Evolutionary conservation across 139 green algal species (phyloP).

Genomic region (Raphidocelis subcapitata): DNA sequence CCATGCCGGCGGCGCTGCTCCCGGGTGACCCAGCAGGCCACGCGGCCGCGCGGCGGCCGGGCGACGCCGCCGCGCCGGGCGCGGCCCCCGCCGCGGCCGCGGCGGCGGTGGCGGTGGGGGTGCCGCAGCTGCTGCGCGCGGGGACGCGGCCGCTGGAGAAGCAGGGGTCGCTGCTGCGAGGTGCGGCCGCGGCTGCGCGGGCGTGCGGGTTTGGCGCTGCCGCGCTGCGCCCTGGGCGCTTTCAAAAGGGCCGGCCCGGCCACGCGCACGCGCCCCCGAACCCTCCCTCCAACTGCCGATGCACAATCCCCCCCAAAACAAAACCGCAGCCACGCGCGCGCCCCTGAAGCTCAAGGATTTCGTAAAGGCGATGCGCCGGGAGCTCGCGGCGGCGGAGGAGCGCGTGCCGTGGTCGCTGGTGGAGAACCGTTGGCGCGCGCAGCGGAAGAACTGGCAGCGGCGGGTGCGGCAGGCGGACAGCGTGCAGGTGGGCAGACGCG

Average conservation of each 20-base stretch:
- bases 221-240: too few species aligned
- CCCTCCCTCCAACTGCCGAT: too few species aligned
- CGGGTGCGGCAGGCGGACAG: conserved; percentile 14
- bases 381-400: conserved; percentile 23
- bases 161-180: background rate
- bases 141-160: background rate
- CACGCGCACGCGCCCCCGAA: too few species aligned
- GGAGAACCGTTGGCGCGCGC: conserved; percentile 11
- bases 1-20: too few species aligned
- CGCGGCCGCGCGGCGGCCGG: too few species aligned
- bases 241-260: too few species aligned
- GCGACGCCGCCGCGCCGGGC: background rate
- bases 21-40: too few species aligned
- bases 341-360: conserved; percentile 1
- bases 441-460: conserved; percentile 17
- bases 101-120: background rate
- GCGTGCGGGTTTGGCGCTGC: too few species aligned
- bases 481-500: background rate
- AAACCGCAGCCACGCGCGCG: too few species aligned
- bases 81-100: background rate
- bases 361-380: conserved; percentile 23
- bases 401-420: background rate
- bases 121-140: background rate
- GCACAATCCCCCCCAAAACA: too few species aligned
- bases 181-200: background rate